These are phyloP conservation scores for Aspergillus sp. DNA, from an alignment of 2,329 filamentous ascomycete species.

Conservation along the genomic window DNA sequence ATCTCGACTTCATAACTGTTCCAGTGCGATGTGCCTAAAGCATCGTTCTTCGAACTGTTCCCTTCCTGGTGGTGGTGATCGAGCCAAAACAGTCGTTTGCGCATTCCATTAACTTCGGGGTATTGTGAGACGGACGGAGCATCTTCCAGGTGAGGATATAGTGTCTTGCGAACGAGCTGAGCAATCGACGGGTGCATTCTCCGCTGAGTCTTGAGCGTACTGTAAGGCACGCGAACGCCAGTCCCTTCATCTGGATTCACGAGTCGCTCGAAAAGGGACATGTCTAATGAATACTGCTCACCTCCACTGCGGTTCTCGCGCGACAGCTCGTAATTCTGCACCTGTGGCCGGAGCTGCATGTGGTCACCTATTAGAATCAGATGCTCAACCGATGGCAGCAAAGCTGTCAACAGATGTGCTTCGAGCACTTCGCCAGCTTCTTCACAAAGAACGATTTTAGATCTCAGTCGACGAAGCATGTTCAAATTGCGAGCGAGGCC, in stretches of 20 bases:
- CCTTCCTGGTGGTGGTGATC: slow-evolving; percentile 42
- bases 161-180: slow-evolving; percentile 47
- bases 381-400: slow-evolving; percentile 38
- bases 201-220: slow-evolving; percentile 51
- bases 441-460: slow-evolving; percentile 37
- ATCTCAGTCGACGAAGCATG: slow-evolving; percentile 37
- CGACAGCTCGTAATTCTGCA: slow-evolving; percentile 32
- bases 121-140: slow-evolving; percentile 28
- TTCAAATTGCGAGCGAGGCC: slow-evolving; percentile 45
- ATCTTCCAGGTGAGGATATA: slow-evolving; percentile 55
- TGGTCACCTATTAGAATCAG: slow-evolving; percentile 41
- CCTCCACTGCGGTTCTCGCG: slow-evolving; percentile 27
- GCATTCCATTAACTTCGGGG: slow-evolving; percentile 44
- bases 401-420: slow-evolving; percentile 34
- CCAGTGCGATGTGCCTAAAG: slow-evolving; percentile 36
- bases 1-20: slow-evolving; percentile 57
- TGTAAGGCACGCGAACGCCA: slow-evolving; percentile 27
- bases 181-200: slow-evolving; percentile 62
- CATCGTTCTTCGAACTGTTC: slow-evolving; percentile 14
- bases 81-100: slow-evolving; percentile 46
- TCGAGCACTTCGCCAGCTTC: slow-evolving; percentile 41
- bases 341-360: slow-evolving; percentile 36
- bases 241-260: slow-evolving; percentile 21
- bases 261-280: slow-evolving; percentile 49
- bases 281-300: slow-evolving; percentile 40